Evolutionary conservation across 768 basidiomycete species (phyloP).

Genomic region (Pulveroboletus frians): DNA sequence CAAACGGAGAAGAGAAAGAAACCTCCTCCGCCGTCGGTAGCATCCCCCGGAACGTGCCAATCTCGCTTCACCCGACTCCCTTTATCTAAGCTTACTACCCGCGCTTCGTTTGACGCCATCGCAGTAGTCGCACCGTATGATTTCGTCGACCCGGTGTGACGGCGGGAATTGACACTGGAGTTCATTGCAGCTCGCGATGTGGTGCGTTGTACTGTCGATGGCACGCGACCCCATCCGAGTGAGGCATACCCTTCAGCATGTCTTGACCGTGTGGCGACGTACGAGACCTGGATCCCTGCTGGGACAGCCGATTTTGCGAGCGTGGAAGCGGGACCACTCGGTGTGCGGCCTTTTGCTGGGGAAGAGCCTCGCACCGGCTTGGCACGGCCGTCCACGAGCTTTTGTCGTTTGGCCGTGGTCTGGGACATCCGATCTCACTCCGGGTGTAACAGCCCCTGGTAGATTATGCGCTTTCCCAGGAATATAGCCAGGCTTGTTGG

Average conservation of each 20-base stretch:
- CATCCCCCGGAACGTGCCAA: slow-evolving; percentile 19
- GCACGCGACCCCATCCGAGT: slow-evolving; percentile 33
- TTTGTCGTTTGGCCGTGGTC: slow-evolving; percentile 58
- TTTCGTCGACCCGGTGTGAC: slow-evolving; percentile 10
- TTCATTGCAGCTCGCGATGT: slow-evolving; percentile 18
- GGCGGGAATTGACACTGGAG: slow-evolving; percentile 7
- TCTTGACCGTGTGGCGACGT: slow-evolving; percentile 25
- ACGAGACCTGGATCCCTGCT: not conserved
- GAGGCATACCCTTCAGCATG: slow-evolving; percentile 25
- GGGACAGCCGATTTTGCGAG: slow-evolving; percentile 12
- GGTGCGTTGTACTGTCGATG: slow-evolving; percentile 30
- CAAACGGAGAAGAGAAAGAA: not conserved
- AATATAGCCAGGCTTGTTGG: slow-evolving; percentile 20
- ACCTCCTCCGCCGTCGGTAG: slow-evolving; percentile 23
- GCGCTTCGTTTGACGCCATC: slow-evolving; percentile 7
- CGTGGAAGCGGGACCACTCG: slow-evolving; percentile 17
- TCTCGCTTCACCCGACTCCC: slow-evolving; percentile 56
- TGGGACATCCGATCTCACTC: slow-evolving; percentile 49
- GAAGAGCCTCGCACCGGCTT: slow-evolving; percentile 20
- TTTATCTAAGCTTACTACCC: slow-evolving; percentile 34
- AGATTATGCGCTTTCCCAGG: slow-evolving; percentile 30
- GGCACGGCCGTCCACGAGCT: slow-evolving; percentile 39
- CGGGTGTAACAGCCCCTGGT: slow-evolving; percentile 50
- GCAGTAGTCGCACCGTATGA: slow-evolving; percentile 10
- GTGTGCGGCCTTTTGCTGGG: slow-evolving; percentile 27